Evolutionary conservation across 179 eudicot species (phyloP).

Genomic region (Monotropa hypopitys): DNA sequence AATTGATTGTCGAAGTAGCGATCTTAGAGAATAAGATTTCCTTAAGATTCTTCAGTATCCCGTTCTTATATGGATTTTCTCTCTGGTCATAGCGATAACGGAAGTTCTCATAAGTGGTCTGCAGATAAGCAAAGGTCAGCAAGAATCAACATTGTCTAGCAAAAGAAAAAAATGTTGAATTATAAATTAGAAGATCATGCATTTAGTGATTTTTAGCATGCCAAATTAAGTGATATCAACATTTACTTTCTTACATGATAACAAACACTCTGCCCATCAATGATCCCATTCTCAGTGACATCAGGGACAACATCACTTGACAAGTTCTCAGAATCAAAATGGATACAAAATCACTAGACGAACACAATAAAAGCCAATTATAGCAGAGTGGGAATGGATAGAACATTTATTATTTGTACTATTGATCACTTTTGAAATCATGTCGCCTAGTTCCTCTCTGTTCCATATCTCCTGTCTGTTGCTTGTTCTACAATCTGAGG

Average conservation of each 20-base stretch:
- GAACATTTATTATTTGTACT: background rate
- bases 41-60: conserved; percentile 36
- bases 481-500: background rate
- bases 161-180: background rate
- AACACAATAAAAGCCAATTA: background rate
- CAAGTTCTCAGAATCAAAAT: background rate
- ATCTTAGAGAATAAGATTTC: conserved; percentile 48
- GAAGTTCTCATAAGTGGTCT: conserved; percentile 91
- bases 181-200: background rate
- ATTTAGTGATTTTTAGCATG: background rate
- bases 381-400: background rate
- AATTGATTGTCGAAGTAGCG: conserved; percentile 42
- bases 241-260: background rate
- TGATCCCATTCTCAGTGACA: background rate
- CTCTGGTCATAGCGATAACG: conserved; percentile 74
- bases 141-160: background rate
- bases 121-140: conserved; percentile 12
- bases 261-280: background rate
- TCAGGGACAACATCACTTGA: background rate
- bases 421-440: background rate
- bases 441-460: too few relatives aligned
- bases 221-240: background rate
- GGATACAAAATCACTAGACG: background rate
- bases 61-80: conserved; percentile 60
- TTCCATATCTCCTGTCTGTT: background rate